phyloP scores from a whole-genome alignment of 768 basidiomycete genomes.

The Kwoniella europaea region DNA sequence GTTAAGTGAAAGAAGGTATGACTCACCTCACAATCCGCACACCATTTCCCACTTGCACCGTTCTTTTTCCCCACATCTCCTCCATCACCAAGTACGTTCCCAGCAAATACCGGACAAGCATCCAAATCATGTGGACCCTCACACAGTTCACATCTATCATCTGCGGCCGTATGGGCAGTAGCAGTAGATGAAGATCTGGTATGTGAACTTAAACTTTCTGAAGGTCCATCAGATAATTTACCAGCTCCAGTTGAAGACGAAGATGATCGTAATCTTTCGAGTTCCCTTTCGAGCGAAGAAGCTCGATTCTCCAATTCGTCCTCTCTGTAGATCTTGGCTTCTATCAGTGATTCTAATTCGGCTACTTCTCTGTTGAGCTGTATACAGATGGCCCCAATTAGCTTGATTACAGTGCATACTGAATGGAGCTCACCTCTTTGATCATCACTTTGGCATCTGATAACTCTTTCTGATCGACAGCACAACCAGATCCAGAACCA shows the following conservation, averaged over 20 bases:
- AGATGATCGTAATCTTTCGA: constrained; percentile 22
- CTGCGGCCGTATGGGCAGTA: constrained; percentile 14
- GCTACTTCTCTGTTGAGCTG: constrained; percentile 90
- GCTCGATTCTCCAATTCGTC: constrained; percentile 54
- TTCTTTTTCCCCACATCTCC: constrained; percentile 21
- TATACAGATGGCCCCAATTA: not conserved
- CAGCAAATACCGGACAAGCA: constrained; percentile 51
- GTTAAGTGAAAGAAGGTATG: not conserved
- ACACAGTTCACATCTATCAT: constrained; percentile 49
- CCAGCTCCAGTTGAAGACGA: not conserved
- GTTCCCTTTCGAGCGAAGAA: constrained; percentile 40
- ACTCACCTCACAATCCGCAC: constrained; percentile 58
- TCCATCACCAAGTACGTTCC: constrained; percentile 25
- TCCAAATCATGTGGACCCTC: constrained; percentile 55
- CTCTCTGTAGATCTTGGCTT: constrained; percentile 74
- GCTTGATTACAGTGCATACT: not conserved
- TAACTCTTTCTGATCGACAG: constrained; percentile 64
- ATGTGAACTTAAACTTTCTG: constrained; percentile 5
- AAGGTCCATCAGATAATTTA: constrained; percentile 2
- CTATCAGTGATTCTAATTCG: constrained; percentile 90
- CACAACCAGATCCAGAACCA: constrained; percentile 12
- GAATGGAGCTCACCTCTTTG: constrained; percentile 40
- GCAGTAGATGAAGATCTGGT: constrained; percentile 26
- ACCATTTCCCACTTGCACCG: constrained; percentile 33
- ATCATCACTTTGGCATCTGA: constrained; percentile 42